phyloP scores from a whole-genome alignment of 1,139 yeast genomes.

The Chernovozyma aurita region DNA sequence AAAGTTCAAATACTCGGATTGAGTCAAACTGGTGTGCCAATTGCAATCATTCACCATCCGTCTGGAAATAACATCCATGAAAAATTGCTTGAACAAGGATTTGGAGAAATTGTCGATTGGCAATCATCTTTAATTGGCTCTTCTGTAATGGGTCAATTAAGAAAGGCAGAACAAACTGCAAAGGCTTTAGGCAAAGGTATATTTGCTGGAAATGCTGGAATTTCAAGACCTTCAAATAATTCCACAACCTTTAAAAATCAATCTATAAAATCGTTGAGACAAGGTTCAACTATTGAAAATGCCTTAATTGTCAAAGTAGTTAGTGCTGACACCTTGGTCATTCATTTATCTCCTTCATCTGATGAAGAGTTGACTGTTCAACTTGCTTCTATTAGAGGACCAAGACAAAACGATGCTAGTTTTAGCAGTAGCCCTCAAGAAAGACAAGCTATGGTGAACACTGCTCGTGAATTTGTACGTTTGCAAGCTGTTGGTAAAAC shows the following conservation, averaged over 20 bases:
- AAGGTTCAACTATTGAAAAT: conserved; percentile 46
- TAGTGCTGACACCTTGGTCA: conserved; percentile 63
- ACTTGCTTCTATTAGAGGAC: conserved; percentile 70
- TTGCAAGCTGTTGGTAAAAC: conserved; percentile 65
- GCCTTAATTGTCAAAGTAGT: conserved; percentile 59
- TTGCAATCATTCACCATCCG: conserved; percentile 61
- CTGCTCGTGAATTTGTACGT: conserved; percentile 73
- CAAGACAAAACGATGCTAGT: conserved; percentile 58
- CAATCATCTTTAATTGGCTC: conserved; percentile 73
- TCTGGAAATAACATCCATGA: conserved; percentile 69
- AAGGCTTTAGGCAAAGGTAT: conserved; percentile 57
- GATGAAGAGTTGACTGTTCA: conserved; percentile 60
- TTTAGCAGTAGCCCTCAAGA: conserved; percentile 36
- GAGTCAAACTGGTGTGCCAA: conserved; percentile 59
- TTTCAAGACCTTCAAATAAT: conserved; percentile 13
- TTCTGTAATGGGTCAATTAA: conserved; percentile 52
- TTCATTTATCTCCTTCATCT: conserved; percentile 44
- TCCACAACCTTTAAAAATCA: conserved; percentile 17
- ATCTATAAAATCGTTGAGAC: conserved; percentile 23
- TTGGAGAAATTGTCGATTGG: conserved; percentile 79
- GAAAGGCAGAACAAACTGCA: conserved; percentile 69
- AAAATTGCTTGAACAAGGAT: conserved; percentile 62
- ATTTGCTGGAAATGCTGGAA: conserved; percentile 43
- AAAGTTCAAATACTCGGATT: conserved; percentile 57
- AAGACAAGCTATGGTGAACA: conserved; percentile 50